A percentile compares a stretch with the other conserved stretches of the same genome.
Conservation (phyloP, 1,139 yeast species). For the Candida dubliniensis region DNA sequence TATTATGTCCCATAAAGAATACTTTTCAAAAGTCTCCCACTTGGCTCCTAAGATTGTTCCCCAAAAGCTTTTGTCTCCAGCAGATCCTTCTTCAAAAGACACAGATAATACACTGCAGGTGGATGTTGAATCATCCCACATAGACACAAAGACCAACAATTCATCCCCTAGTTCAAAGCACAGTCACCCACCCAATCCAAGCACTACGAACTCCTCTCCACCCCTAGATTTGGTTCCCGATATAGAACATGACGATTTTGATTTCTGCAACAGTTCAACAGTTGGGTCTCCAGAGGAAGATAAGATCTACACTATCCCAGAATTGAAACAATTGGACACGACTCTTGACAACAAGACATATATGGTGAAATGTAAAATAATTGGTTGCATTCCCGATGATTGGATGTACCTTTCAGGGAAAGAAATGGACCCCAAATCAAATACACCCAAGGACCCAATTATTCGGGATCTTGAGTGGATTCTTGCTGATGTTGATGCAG, state of each 20-base stretch:
- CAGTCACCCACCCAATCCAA: no score
- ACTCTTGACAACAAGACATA: not conserved
- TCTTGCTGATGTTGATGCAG: not conserved
- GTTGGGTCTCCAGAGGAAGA: not conserved
- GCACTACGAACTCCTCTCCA: no score
- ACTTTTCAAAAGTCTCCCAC: no score
- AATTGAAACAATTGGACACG: not conserved
- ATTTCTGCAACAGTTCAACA: not conserved
- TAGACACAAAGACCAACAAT: no score
- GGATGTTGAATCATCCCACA: no score
- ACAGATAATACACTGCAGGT: no score
- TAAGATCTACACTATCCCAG: not conserved
- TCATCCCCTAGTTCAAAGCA: no score
- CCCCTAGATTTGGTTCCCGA: not conserved
- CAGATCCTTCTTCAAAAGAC: not conserved
- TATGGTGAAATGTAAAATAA: not conserved
- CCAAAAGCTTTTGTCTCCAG: no score
- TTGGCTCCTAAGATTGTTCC: no score
- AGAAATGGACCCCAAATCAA: not conserved
- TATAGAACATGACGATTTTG: not conserved
- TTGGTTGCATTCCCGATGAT: not conserved
- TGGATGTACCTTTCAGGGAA: constrained; percentile 1
- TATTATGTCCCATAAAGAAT: not conserved
- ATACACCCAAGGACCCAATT: not conserved
- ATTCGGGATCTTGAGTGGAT: not conserved